phyloP scores from a whole-genome alignment of 2,329 filamentous ascomycete species.

The Colletotrichum brevisporum region DNA sequence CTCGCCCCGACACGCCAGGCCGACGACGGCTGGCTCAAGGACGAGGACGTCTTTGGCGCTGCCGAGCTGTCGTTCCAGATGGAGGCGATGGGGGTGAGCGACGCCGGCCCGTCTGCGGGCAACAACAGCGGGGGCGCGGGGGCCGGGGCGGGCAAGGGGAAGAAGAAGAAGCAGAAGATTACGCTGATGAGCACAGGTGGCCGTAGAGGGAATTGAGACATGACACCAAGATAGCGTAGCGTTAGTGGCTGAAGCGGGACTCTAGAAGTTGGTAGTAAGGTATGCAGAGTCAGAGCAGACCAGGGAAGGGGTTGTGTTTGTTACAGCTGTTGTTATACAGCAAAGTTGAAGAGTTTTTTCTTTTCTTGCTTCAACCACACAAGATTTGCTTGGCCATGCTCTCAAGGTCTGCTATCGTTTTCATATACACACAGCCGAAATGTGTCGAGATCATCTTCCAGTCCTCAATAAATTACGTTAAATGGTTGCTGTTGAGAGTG shows the following conservation, averaged over 20 bases:
- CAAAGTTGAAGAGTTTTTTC: too few species aligned
- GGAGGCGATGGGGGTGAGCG: conserved; percentile 64
- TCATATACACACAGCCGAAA: too few species aligned
- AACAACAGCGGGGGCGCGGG: conserved; percentile 40
- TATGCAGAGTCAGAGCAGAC: background rate
- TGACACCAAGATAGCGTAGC: background rate
- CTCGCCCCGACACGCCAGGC: conserved; percentile 53
- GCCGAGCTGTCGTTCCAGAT: conserved; percentile 74
- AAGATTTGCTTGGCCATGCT: too few species aligned
- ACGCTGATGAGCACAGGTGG: conserved; percentile 79
- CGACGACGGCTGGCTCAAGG: conserved; percentile 90
- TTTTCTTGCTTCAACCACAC: too few species aligned
- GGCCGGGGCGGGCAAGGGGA: conserved; percentile 59
- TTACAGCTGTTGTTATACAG: too few species aligned
- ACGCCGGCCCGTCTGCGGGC: conserved; percentile 38
- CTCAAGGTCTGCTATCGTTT: too few species aligned
- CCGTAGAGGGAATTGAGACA: conserved; percentile 57
- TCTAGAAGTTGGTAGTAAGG: background rate
- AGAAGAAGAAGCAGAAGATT: conserved; percentile 81
- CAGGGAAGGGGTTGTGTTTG: too few species aligned
- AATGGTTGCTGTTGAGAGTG: too few species aligned
- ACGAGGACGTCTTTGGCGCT: conserved; percentile 78
- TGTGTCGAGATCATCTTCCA: too few species aligned
- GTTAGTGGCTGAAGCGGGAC: background rate
- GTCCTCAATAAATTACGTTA: too few species aligned